Evolutionary conservation across 345 rosid species (phyloP).

Genomic region (Laguncularia racemosa): DNA sequence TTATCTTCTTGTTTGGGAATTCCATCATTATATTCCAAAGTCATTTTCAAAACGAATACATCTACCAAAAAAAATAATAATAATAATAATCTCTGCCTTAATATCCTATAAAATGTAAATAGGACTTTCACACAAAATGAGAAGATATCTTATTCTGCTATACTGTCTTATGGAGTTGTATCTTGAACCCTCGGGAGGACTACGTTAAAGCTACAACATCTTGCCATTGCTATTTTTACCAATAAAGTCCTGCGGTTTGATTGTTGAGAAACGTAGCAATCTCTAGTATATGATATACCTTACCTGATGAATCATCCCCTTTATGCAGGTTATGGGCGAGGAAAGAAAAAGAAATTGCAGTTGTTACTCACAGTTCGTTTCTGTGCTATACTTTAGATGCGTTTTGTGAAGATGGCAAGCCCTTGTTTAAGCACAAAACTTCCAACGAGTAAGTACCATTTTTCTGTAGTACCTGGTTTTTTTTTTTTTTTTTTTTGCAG

Average conservation of each 20-base stretch:
- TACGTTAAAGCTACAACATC: too few relatives aligned
- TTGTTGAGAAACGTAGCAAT: not conserved
- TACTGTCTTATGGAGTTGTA: too few relatives aligned
- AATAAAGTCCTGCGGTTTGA: too few relatives aligned
- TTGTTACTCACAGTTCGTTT: conserved; percentile 71
- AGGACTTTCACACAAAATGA: too few relatives aligned
- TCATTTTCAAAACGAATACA: too few relatives aligned
- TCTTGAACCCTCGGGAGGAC: too few relatives aligned
- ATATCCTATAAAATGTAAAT: too few relatives aligned
- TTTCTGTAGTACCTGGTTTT: not conserved
- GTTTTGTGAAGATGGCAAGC: conserved; percentile 48
- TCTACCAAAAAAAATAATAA: too few relatives aligned
- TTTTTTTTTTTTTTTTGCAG: too few relatives aligned
- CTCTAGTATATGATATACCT: not conserved
- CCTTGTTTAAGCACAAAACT: conserved; percentile 41
- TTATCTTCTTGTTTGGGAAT: not conserved
- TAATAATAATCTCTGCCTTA: too few relatives aligned
- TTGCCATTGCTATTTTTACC: too few relatives aligned
- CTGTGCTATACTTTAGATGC: conserved; percentile 42
- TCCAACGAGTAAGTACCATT: conserved; percentile 43
- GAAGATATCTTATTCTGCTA: too few relatives aligned
- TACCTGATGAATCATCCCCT: not conserved
- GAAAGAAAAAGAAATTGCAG: conserved; percentile 68
- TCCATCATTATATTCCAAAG: not conserved
- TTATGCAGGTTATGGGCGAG: conserved; percentile 59